phyloP scores from a whole-genome alignment of 495 filamentous ascomycete genomes.

The Penicillium pancosmium region DNA sequence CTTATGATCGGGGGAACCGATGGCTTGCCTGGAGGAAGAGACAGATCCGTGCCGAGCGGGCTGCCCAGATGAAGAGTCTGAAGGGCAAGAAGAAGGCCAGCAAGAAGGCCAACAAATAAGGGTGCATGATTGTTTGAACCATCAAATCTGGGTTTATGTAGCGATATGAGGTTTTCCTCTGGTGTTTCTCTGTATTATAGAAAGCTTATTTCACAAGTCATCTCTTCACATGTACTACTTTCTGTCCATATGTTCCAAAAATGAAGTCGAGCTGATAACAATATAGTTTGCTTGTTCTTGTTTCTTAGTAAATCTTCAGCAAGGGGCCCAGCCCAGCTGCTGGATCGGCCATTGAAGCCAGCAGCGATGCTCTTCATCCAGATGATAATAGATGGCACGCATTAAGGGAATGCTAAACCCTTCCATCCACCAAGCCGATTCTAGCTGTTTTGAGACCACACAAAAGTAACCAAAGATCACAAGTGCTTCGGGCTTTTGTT shows the following conservation, averaged over 20 bases:
- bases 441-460: constrained; percentile 37
- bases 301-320: not conserved
- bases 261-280: too few species aligned
- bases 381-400: constrained; percentile 31
- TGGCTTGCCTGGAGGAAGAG: constrained; percentile 66
- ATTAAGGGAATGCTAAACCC: constrained; percentile 42
- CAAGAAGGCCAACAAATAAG: constrained; percentile 48
- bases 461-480: constrained; percentile 45
- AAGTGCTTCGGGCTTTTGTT: constrained; percentile 37
- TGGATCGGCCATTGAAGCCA: constrained; percentile 49
- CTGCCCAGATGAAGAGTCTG: constrained; percentile 60
- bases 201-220: constrained; percentile 27
- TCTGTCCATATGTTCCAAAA: not conserved
- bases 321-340: constrained; percentile 40
- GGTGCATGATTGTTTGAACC: constrained; percentile 29
- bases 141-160: constrained; percentile 30
- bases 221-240: constrained; percentile 21
- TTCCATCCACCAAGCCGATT: constrained; percentile 43
- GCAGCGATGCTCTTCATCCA: constrained; percentile 42
- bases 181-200: constrained; percentile 47
- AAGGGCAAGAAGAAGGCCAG: constrained; percentile 53
- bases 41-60: constrained; percentile 51
- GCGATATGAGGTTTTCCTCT: constrained; percentile 35
- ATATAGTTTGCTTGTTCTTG: not conserved
- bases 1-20: constrained; percentile 58